These are phyloP conservation scores for Populus ilicifolia DNA, from an alignment of 345 rosid genomes.

Conservation along the genomic window DNA sequence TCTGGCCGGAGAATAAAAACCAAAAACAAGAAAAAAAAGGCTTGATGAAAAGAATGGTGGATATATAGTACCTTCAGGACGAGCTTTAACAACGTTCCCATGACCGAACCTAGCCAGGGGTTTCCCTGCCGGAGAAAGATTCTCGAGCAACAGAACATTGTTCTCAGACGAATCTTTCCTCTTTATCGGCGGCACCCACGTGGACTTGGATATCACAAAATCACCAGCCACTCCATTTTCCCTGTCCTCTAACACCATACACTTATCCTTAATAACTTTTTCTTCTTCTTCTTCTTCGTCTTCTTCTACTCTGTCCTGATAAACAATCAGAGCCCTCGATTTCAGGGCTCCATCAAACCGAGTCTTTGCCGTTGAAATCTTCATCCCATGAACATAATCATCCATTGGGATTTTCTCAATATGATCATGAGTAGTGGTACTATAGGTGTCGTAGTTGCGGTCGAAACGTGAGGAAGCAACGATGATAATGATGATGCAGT, in stretches of 20 bases:
- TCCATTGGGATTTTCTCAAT: neutral
- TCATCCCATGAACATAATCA: neutral
- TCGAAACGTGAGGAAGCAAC: constrained; percentile 47
- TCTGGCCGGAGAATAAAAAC: neutral
- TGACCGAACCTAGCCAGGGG: constrained; percentile 50
- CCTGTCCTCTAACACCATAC: constrained; percentile 6
- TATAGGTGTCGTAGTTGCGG: neutral
- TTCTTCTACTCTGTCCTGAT: neutral
- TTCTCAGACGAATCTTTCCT: constrained; percentile 26
- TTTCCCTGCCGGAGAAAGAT: constrained; percentile 37
- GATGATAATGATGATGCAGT: constrained; percentile 53
- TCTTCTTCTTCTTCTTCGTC: neutral
- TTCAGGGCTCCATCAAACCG: neutral
- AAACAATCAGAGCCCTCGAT: neutral
- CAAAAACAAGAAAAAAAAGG: neutral
- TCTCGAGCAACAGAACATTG: constrained; percentile 12
- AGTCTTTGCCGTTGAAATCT: neutral
- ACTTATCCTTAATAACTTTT: constrained; percentile 14
- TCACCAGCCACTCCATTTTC: constrained; percentile 25
- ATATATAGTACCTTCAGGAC: constrained; percentile 48
- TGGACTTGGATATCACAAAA: constrained; percentile 26
- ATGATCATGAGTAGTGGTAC: neutral
- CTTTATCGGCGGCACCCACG: constrained; percentile 23
- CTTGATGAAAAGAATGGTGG: neutral
- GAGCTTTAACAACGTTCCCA: constrained; percentile 40